Evolutionary conservation across 768 basidiomycete genomes (phyloP), one percentile per base, ranked within the genome.

Genomic region (Macrocybe gigantea): DNA sequence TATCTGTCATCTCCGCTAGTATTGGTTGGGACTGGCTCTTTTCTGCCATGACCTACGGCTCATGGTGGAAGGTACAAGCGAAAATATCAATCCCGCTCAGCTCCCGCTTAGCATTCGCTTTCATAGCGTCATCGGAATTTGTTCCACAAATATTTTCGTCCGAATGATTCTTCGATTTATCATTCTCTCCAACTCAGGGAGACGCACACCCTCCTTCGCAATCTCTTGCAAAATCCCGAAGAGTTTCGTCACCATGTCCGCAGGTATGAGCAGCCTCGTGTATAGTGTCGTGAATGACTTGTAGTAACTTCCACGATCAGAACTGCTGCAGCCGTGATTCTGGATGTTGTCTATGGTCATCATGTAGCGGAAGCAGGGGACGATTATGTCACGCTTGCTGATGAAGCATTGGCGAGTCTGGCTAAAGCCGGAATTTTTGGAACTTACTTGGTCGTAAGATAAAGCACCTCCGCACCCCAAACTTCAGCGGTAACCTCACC

Each of bases 1-100:
- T 34, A 13, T 15, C 37, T 47, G 7, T 37, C 49, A 41, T 30
- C n/a, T 32, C 11, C 15, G 8, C 7, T 47, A 75, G 74, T 39
- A 72, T 76, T 52, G 75, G 75, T 5, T 77, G 68, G 67, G 64
- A 70, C 49, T 75, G 73, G 73, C 53, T 73, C 5, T 68, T 75
- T 52, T 72, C 70, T 1, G 61, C 65, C 31, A 59, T 59, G 56
- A 22, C 39, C 7, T 61, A 57, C 47, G 60, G 58, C 15, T 45
- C 47, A 30, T 48, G 55, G 22, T 61, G 58, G 57, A 61, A 57
- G 53, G 60, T 56, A 33, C 33, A 32, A 10, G 11, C 22, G 33
- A 12, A 9, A 32, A 2, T 13, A 13, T 6, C 33, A 2, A 37
- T 29, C 32, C 1, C 31, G 31, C 30, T 45, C 38, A 37, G 41